Evolutionary conservation across 345 rosid genomes (phyloP), one percentile per base, ranked within the genome.

Genomic region (Eucalyptus curtisii): DNA sequence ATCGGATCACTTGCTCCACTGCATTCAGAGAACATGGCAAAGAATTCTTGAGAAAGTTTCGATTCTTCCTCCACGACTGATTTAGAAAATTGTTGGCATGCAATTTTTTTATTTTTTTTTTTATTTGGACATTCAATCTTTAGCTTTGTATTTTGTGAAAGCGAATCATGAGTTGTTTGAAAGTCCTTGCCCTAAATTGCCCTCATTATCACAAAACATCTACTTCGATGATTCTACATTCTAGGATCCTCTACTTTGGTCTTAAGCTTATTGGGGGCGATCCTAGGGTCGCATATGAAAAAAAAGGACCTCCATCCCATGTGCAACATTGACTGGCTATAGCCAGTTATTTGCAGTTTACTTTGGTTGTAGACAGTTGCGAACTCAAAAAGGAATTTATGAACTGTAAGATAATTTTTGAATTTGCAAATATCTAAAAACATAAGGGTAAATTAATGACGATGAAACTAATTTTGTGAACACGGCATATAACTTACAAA

Each of bases 361-460:
- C 66, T 11, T 59, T 25, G 66, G 14, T 59, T 57, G 66, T 59
- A 5, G 15, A 27, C 66, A 59, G 14, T 27, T 25, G 30, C 0
- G 66, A 11, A 25, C 25, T 27, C n/a, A 27, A 59, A 59, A 59
- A 15, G 64, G 27, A 57, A 57, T 57, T 24, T 24, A 57, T 24
- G n/a, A 0, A 57, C 0, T 25, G 0, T 27, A 27, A 25, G 66
- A 59, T 5, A 27, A 59, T 5, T 25, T 59, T 59, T 59, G 0
- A 25, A 27, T 59, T 59, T 59, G n/a, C 66, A 59, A 59, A 27
- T 59, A 59, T 27, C n/a, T 59, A 11, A 11, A 24, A 59, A 59
- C 15, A 27, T 59, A 25, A 59, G 30, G n/a, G 11, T 59, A 59
- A 59, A 25, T 59, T 59, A 59, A 25, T 4, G 13, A 27, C 12